A percentile compares a stretch with the other conserved stretches of the same genome.
Conservation (phyloP, 495 filamentous ascomycete species). For the Talaromyces liani region DNA sequence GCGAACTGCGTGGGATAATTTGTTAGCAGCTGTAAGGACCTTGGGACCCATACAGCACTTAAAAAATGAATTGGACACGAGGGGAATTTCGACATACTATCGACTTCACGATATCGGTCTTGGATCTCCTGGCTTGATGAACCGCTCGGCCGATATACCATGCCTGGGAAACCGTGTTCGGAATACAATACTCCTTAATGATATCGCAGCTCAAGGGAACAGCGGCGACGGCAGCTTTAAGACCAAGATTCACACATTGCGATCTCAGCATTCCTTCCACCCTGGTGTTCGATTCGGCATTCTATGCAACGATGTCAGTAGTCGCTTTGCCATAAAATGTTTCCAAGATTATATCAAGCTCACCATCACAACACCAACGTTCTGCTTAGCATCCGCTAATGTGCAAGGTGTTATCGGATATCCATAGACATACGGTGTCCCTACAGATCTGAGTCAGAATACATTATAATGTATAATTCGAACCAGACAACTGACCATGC, state of each 20-base stretch:
- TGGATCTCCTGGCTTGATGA: constrained; percentile 34
- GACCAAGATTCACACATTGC: constrained; percentile 21
- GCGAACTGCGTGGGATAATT: constrained; percentile 10
- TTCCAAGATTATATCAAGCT: not conserved
- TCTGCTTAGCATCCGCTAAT: constrained; percentile 26
- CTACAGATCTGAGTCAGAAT: constrained; percentile 14
- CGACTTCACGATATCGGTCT: constrained; percentile 44
- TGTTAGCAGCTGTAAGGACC: not conserved
- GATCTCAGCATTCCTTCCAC: constrained; percentile 23
- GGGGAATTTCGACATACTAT: constrained; percentile 33
- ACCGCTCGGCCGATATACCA: constrained; percentile 40
- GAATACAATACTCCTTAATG: constrained; percentile 24
- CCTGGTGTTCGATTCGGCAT: constrained; percentile 22
- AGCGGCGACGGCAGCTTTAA: constrained; percentile 17
- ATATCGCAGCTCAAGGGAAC: constrained; percentile 20
- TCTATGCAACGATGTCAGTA: constrained; percentile 18
- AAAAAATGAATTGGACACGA: not conserved
- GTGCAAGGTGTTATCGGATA: constrained; percentile 21
- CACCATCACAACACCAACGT: constrained; percentile 17
- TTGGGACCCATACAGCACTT: not conserved
- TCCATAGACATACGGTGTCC: constrained; percentile 23
- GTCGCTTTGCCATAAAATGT: not conserved
- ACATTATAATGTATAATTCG: not conserved
- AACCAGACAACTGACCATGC: constrained; percentile 13
- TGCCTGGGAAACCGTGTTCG: constrained; percentile 30